A percentile compares a stretch with the other conserved stretches of the same genome.
Conservation (phyloP, 225 moss, liverwort and hornwort genomes). For the Pseudisothecium myosuroides region DNA sequence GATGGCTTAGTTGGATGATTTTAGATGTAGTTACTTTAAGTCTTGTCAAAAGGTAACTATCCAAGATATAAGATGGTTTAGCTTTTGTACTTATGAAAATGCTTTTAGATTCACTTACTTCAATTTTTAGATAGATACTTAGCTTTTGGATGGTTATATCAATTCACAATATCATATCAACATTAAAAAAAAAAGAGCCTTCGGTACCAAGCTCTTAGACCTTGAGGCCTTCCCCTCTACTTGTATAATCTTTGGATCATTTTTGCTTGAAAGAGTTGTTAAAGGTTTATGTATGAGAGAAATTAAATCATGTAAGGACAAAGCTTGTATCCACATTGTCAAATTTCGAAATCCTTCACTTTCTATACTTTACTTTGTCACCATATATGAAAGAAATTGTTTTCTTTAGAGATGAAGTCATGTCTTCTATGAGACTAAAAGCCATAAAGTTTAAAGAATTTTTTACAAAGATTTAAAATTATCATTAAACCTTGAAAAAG, state of each 20-base stretch:
- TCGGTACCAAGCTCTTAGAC: accelerated
- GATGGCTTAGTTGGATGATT: not conserved
- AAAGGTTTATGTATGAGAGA: not conserved
- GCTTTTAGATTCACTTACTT: not conserved
- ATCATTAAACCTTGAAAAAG: not conserved
- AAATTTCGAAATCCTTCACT: not conserved
- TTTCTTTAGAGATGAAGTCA: no score
- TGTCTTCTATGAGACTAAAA: not conserved
- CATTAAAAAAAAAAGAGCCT: accelerated
- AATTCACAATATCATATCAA: not conserved
- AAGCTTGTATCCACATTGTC: not conserved
- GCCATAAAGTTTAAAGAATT: not conserved
- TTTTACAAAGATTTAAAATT: not conserved
- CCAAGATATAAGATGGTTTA: not conserved
- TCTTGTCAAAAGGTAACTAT: not conserved
- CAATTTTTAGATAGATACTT: not conserved
- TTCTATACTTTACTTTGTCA: not conserved
- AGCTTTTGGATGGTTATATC: not conserved
- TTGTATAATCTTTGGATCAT: not conserved
- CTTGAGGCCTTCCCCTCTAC: accelerated
- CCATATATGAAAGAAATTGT: not conserved
- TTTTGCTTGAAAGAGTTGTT: not conserved
- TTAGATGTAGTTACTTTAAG: not conserved
- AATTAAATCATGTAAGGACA: not conserved
- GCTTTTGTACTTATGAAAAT: not conserved